Percentiles rank a stretch among this genome's conserved stretches.
phyloP scores from a whole-genome alignment of 176 grass and related monocot species.

The Elaeis guineensis region DNA sequence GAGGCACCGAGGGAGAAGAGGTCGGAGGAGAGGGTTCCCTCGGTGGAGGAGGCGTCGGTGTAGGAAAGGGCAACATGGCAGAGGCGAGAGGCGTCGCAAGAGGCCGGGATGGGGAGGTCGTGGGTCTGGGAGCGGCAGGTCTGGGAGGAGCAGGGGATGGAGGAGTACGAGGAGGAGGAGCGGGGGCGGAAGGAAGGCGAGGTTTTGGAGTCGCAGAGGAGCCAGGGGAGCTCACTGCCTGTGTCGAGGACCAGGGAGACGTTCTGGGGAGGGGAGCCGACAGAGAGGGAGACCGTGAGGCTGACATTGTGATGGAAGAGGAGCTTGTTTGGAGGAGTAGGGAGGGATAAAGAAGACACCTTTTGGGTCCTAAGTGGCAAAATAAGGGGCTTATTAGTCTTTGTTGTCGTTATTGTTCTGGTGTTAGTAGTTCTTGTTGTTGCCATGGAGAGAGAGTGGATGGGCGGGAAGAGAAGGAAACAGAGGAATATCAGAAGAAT shows the following conservation, averaged over 20 bases:
- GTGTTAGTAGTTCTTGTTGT: background rate
- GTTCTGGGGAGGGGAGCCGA: constrained; percentile 82
- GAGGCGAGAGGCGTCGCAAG: constrained; percentile 44
- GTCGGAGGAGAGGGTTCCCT: constrained; percentile 71
- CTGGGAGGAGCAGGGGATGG: constrained; percentile 62
- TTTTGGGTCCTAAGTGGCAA: constrained; percentile 45
- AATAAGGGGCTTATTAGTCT: constrained; percentile 19
- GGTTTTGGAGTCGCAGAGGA: constrained; percentile 30
- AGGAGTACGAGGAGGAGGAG: constrained; percentile 49
- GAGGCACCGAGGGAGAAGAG: constrained; percentile 51
- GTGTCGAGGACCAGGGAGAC: constrained; percentile 89
- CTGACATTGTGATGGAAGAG: constrained; percentile 91
- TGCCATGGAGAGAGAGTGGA: constrained; percentile 2
- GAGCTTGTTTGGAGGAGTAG: constrained; percentile 65
- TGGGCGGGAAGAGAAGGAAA: constrained; percentile 13
- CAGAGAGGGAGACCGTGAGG: constrained; percentile 72
- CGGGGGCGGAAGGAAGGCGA: constrained; percentile 25
- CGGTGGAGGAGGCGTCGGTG: constrained; percentile 72
- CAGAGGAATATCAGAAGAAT: background rate
- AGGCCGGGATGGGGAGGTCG: constrained; percentile 53
- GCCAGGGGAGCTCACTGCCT: constrained; percentile 95
- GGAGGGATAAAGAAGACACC: constrained; percentile 41
- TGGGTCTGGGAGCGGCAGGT: constrained; percentile 43
- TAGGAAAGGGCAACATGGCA: constrained; percentile 73
- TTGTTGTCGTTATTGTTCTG: background rate